Percentiles rank a stretch among this genome's conserved stretches.
phyloP scores from a whole-genome alignment of 148 eudicot species.

The Camellia lanceoleosa region DNA sequence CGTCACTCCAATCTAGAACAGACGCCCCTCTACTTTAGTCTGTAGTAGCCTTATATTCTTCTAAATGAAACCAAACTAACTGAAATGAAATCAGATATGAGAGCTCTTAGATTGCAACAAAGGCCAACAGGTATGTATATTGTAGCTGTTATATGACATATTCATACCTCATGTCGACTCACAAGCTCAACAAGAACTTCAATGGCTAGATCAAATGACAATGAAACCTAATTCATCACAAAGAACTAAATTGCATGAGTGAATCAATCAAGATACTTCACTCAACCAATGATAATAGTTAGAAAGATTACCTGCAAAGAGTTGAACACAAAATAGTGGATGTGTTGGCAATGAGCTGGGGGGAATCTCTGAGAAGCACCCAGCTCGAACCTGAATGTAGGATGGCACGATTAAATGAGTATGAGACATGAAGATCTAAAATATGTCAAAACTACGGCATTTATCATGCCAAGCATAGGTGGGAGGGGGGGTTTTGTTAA shows the following conservation, averaged over 20 bases:
- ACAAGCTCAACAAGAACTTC: slow-evolving; percentile 93
- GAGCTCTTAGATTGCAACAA: slow-evolving; percentile 8
- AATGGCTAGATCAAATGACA: slow-evolving; percentile 81
- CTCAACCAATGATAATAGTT: slow-evolving; percentile 15
- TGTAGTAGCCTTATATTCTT: neutral
- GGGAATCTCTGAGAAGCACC: slow-evolving; percentile 80
- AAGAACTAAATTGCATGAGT: slow-evolving; percentile 10
- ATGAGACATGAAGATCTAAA: neutral
- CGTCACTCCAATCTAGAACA: neutral
- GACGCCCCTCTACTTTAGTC: neutral
- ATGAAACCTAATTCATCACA: slow-evolving; percentile 51
- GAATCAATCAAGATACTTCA: slow-evolving; percentile 19
- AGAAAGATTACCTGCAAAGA: slow-evolving; percentile 64
- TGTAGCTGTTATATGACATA: slow-evolving; percentile 7
- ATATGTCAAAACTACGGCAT: slow-evolving; percentile 3
- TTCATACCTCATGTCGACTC: slow-evolving; percentile 81
- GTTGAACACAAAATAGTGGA: slow-evolving; percentile 83
- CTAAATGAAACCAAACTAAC: neutral
- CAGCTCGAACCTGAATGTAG: slow-evolving; percentile 79
- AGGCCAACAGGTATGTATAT: neutral
- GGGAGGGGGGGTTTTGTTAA: neutral
- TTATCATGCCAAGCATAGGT: neutral
- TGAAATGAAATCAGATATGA: neutral
- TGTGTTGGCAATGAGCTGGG: slow-evolving; percentile 69
- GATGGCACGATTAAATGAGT: slow-evolving; percentile 12